Conservation (phyloP, 2,329 filamentous ascomycete genomes). For the Colletotrichum cuscutae region DNA sequence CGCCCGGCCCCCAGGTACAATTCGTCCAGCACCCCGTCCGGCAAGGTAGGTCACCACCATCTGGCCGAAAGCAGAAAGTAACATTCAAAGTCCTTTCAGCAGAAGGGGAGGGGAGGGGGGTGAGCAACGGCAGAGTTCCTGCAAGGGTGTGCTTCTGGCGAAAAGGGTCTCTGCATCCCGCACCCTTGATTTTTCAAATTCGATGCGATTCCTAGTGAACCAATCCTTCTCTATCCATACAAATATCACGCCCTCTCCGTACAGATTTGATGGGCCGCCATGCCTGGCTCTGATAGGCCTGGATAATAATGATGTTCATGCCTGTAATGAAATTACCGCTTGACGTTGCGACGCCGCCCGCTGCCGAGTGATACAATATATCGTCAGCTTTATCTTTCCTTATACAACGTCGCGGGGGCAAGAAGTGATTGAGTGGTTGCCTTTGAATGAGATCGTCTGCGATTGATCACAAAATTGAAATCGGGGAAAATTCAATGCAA, state of each 20-base stretch:
- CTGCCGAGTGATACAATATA: neutral
- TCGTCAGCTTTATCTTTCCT: neutral
- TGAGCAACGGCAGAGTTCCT: neutral
- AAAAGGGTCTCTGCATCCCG: neutral
- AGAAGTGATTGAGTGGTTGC: no score
- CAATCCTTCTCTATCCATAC: neutral
- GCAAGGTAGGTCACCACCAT: neutral
- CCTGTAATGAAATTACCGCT: neutral
- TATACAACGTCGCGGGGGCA: neutral
- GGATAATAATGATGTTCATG: neutral
- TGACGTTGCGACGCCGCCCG: neutral
- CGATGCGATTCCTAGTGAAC: no score
- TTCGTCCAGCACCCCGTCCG: neutral
- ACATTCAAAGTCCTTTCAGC: neutral
- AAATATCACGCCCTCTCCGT: neutral
- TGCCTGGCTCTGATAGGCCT: neutral
- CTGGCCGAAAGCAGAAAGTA: slow-evolving; percentile 21
- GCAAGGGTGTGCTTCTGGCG: neutral
- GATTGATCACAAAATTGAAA: neutral
- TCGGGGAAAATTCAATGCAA: neutral
- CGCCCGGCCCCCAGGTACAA: no score
- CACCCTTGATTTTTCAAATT: neutral
- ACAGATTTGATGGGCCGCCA: neutral
- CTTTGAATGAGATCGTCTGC: neutral
- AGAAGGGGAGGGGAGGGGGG: neutral